phyloP scores from a whole-genome alignment of 2,329 filamentous ascomycete genomes.

The Alternaria triticimaculans region DNA sequence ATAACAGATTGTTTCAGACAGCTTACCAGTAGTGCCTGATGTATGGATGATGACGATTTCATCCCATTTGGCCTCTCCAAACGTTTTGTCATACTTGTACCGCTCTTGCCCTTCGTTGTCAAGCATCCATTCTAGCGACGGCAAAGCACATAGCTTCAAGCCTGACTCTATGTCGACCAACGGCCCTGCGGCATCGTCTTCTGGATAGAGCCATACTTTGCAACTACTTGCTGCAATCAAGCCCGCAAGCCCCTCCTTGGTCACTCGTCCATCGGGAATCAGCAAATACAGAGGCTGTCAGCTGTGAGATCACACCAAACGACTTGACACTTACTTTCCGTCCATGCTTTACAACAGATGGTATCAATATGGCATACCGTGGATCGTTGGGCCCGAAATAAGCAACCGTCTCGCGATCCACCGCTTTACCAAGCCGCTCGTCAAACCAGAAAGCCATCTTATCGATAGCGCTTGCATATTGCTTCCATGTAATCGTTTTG shows the following conservation, averaged over 20 bases:
- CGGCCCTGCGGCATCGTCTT: neutral
- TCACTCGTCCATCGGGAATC: neutral
- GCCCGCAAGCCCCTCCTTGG: neutral
- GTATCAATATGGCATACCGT: neutral
- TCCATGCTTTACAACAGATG: neutral
- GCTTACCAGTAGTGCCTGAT: slow-evolving; percentile 24
- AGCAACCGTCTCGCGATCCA: slow-evolving; percentile 13
- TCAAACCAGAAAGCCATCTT: slow-evolving; percentile 27
- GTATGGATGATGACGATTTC: slow-evolving; percentile 26
- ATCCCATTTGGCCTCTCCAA: slow-evolving; percentile 18
- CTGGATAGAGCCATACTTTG: neutral
- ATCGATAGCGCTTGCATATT: slow-evolving; percentile 11
- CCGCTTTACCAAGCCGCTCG: slow-evolving; percentile 15
- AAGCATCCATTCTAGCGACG: neutral
- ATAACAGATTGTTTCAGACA: neutral
- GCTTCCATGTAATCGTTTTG: neutral
- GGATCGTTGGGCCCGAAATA: slow-evolving; percentile 22
- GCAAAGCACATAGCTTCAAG: neutral
- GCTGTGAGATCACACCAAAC: neutral
- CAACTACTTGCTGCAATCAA: neutral
- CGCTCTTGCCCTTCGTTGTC: neutral
- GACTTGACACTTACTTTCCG: neutral
- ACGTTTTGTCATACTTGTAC: slow-evolving; percentile 21
- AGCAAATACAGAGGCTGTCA: neutral
- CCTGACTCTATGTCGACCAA: neutral